phyloP scores from a whole-genome alignment of 768 basidiomycete genomes.

The Lactarius sp. region DNA sequence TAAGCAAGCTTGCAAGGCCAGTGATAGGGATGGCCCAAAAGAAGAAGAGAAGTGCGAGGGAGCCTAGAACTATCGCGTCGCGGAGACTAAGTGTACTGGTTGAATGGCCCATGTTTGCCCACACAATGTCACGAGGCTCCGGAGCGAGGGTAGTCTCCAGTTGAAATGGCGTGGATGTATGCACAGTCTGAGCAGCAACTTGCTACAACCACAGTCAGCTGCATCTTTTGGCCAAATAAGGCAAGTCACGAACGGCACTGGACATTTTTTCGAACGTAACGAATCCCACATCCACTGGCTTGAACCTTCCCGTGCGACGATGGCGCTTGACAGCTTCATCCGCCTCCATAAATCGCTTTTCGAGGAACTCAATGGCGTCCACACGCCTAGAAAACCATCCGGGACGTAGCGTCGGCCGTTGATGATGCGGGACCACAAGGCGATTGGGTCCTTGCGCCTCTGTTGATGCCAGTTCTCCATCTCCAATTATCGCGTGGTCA shows the following conservation, averaged over 20 bases:
- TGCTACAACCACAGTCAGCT: slow-evolving; percentile 46
- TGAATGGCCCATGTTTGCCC: slow-evolving; percentile 81
- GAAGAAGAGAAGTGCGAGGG: slow-evolving; percentile 72
- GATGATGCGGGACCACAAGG: slow-evolving; percentile 69
- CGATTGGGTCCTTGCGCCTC: slow-evolving; percentile 47
- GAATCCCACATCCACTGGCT: slow-evolving; percentile 81
- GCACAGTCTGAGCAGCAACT: slow-evolving; percentile 82
- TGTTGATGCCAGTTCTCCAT: slow-evolving; percentile 48
- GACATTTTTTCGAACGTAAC: slow-evolving; percentile 97
- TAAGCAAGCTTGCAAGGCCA: slow-evolving; percentile 78
- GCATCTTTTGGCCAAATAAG: not conserved
- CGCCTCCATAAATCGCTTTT: slow-evolving; percentile 69
- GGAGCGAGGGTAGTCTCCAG: slow-evolving; percentile 74
- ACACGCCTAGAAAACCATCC: slow-evolving; percentile 72
- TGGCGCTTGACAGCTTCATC: slow-evolving; percentile 80
- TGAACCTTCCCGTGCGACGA: slow-evolving; percentile 68
- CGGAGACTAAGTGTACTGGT: slow-evolving; percentile 54
- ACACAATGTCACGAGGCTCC: slow-evolving; percentile 93
- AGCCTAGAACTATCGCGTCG: slow-evolving; percentile 61
- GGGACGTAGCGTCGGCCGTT: slow-evolving; percentile 70
- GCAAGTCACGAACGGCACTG: slow-evolving; percentile 57
- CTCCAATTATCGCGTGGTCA: slow-evolving; percentile 47
- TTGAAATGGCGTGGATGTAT: slow-evolving; percentile 62
- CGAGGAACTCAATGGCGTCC: slow-evolving; percentile 87
- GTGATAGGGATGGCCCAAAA: slow-evolving; percentile 93